These are phyloP conservation scores for Pleurotus tuoliensis DNA, from an alignment of 768 basidiomycete species.

Conservation along the genomic window DNA sequence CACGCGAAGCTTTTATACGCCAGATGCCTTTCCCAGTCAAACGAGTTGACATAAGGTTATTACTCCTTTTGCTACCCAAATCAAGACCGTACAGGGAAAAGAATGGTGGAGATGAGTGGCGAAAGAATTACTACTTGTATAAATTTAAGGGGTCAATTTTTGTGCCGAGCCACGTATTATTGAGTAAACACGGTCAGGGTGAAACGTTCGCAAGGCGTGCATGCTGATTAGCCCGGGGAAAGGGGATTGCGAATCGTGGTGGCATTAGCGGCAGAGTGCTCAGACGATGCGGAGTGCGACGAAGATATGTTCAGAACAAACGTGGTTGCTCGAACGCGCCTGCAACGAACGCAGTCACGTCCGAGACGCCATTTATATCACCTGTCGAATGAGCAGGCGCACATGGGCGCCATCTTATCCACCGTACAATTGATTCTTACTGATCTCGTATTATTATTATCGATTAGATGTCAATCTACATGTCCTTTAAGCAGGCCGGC, in stretches of 20 bases:
- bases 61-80: slow-evolving; percentile 1
- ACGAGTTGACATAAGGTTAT: slow-evolving; percentile 2
- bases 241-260: not conserved
- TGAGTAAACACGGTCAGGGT: slow-evolving; percentile 4
- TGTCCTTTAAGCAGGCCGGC: slow-evolving; percentile 33
- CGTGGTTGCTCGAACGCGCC: not conserved
- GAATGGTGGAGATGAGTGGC: too few relatives aligned
- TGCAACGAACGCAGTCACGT: not conserved
- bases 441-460: not conserved
- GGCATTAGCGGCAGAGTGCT: not conserved
- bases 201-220: slow-evolving; percentile 1
- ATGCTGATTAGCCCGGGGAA: slow-evolving; percentile 4
- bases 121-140: too few relatives aligned
- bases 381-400: slow-evolving; percentile 6
- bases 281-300: too few relatives aligned
- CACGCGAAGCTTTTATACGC: not conserved
- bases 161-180: not conserved
- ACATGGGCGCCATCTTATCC: not conserved
- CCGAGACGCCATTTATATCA: not conserved
- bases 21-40: not conserved
- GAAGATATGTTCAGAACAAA: not conserved
- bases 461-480: not conserved
- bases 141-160: not conserved
- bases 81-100: not conserved
- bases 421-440: not conserved